Base-by-base conservation (phyloP, 2,329 filamentous ascomycete species). In the Clonostachys rosea region DNA sequence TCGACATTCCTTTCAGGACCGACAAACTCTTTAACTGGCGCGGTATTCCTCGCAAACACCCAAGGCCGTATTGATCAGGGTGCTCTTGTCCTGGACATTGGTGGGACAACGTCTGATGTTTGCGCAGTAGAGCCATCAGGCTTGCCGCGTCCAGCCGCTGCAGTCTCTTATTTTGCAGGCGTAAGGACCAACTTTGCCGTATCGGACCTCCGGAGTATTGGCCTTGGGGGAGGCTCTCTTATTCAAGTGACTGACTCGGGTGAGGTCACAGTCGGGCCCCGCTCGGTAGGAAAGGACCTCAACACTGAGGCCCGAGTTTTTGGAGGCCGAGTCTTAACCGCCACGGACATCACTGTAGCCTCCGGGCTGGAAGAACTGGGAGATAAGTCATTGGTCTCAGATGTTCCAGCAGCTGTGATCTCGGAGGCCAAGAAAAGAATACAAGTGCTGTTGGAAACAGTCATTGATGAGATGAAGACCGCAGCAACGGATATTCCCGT, bases 51-150 rank as follows among this genome's bases (percentile, higher is more conserved):
- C 2, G 72, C 74, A 13, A 69, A 71, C 0, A 30, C 60, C 74
- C 44, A 69, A 73, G 24, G 17, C 10, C 6, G 36, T 3, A 3
- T n/a, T n/a, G 36, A 2, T 3, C 36, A 39, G 17, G 36, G 36
- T 3, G 36, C 36, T 18, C 7, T 39, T 4, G 77, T 81, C 0
- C 69, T 82, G 3, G 80, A 84, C 52, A 73, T 84, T 30, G 80
- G 81, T 7, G 80, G 80, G 13, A 84, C 81, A 0, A 84, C 79
- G 0, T 79, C 78, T 3, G 81, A 84, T 57, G 74, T 83, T 9
- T 79, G 79, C 24, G 68, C 78, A 1, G 59, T 84, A 3, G 64
- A 81, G 2, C 73, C 77, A 0, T 80, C 74, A 3, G 81, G 81
- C 0, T 83, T 83, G 42, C 81, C 81, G 0, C 70, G 79, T 18